Conservation (phyloP, 2,329 filamentous ascomycete genomes). For the Pseudogymnoascus sp. region DNA sequence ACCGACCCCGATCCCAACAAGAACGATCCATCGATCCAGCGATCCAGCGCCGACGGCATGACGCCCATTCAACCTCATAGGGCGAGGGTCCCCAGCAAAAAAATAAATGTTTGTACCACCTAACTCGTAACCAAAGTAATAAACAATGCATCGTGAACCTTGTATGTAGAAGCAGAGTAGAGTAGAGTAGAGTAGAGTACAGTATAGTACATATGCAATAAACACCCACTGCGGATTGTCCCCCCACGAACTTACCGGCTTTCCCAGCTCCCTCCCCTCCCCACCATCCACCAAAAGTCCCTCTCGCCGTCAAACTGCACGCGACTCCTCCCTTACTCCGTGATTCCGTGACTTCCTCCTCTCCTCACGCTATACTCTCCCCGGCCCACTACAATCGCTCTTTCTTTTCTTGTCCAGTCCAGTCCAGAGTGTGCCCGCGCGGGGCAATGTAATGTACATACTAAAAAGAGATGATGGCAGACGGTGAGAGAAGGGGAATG, state of each 20-base stretch:
- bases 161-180: background rate
- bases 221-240: background rate
- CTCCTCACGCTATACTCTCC: conserved; percentile 2
- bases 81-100: background rate
- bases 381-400: conserved; percentile 4
- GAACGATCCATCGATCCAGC: background rate
- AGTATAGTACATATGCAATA: conserved; percentile 1
- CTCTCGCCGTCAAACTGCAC: background rate
- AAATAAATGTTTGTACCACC: background rate
- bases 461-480: background rate
- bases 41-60: background rate
- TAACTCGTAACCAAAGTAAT: background rate
- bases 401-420: background rate
- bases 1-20: conserved; percentile 6
- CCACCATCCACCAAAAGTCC: background rate
- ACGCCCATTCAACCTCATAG: conserved; percentile 2
- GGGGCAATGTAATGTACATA: conserved; percentile 2
- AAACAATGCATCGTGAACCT: conserved; percentile 6
- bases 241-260: background rate
- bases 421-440: background rate
- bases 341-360: background rate
- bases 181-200: background rate
- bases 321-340: background rate
- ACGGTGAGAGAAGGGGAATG: background rate
- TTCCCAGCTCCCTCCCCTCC: background rate